Percentiles rank a stretch among this genome's conserved stretches.
phyloP scores from a whole-genome alignment of 345 rosid species.

The Populus nigra region DNA sequence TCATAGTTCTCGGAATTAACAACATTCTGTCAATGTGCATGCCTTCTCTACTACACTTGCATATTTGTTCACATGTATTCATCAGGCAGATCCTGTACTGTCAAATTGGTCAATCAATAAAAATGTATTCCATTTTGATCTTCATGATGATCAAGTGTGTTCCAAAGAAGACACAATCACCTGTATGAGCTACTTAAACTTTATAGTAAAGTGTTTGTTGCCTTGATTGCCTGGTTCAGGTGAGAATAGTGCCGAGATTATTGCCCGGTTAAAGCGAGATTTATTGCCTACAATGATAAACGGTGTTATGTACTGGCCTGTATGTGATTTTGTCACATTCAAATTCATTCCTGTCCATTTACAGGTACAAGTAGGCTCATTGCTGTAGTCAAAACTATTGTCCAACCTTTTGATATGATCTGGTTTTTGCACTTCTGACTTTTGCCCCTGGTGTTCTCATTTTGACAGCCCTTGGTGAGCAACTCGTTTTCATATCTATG shows the following conservation, averaged over 20 bases:
- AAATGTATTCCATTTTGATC: neutral
- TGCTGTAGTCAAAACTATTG: neutral
- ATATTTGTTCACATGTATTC: neutral
- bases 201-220: constrained; percentile 12
- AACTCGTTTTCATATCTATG: constrained; percentile 88
- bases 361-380: constrained; percentile 49
- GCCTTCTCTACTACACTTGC: neutral
- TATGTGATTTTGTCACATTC: constrained; percentile 85
- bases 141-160: neutral
- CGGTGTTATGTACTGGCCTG: constrained; percentile 85
- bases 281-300: constrained; percentile 61
- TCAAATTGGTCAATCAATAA: neutral
- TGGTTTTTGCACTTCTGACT: neutral
- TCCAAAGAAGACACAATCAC: neutral
- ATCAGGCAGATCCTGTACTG: neutral
- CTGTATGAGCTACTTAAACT: neutral
- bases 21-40: neutral
- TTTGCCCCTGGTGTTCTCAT: neutral
- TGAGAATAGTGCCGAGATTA: constrained; percentile 53
- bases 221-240: constrained; percentile 42
- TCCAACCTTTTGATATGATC: neutral
- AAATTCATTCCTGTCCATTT: constrained; percentile 75
- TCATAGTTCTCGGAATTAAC: neutral
- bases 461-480: constrained; percentile 79
- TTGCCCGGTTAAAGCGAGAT: constrained; percentile 75